These are phyloP conservation scores for Nematocida sp. DNA, from an alignment of 371 early-diverging fungal species.

Conservation along the genomic window DNA sequence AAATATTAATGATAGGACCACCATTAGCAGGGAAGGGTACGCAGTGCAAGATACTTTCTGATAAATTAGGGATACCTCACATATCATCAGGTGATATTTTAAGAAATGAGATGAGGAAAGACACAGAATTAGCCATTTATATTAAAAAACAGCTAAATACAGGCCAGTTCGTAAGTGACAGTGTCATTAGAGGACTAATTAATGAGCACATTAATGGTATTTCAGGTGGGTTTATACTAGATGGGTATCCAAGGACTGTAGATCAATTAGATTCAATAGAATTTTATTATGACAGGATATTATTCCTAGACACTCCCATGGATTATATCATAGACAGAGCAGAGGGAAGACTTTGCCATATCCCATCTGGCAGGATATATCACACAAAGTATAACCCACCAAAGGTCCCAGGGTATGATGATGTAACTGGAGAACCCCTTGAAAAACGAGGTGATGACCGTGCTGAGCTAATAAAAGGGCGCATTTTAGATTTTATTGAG, in stretches of 20 bases:
- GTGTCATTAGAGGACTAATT: slow-evolving; percentile 91
- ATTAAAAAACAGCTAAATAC: slow-evolving; percentile 91
- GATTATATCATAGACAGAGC: slow-evolving; percentile 34
- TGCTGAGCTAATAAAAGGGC: slow-evolving; percentile 9
- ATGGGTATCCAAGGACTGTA: slow-evolving; percentile 98
- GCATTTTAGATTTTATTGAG: slow-evolving; percentile 46
- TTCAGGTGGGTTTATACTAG: slow-evolving; percentile 94
- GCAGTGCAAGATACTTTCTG: slow-evolving; percentile 76
- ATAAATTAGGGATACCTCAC: slow-evolving; percentile 86
- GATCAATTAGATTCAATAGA: slow-evolving; percentile 90
- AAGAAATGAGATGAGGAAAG: slow-evolving; percentile 84
- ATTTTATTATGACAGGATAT: slow-evolving; percentile 38
- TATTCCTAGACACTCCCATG: slow-evolving; percentile 46
- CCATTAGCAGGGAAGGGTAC: slow-evolving; percentile 90
- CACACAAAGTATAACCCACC: slow-evolving; percentile 94
- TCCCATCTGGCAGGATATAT: slow-evolving; percentile 79
- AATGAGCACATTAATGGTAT: slow-evolving; percentile 82
- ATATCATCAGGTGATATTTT: slow-evolving; percentile 97
- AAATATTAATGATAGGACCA: slow-evolving; percentile 74
- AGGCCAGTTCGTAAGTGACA: slow-evolving; percentile 92
- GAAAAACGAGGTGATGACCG: slow-evolving; percentile 35
- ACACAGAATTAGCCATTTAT: slow-evolving; percentile 75
- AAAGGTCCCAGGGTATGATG: slow-evolving; percentile 19
- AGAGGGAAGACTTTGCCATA: slow-evolving; percentile 40
- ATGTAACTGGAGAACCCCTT: slow-evolving; percentile 31